Evolutionary conservation across 2,329 filamentous ascomycete species (phyloP).

Genomic region (Dactylonectria macrodidyma): DNA sequence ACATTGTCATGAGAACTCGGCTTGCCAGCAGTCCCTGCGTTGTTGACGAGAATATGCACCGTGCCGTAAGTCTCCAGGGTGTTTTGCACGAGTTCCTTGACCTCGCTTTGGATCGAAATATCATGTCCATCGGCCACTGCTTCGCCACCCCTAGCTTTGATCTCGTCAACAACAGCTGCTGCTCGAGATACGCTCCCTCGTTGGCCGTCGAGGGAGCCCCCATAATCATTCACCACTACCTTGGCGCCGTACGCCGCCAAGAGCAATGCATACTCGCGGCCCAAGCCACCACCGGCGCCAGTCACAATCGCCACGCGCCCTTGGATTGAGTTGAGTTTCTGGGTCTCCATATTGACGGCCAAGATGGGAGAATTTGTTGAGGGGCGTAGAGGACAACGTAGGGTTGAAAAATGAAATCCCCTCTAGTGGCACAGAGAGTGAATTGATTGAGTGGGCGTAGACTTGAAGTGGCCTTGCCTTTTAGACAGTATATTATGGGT

Average conservation of each 20-base stretch:
- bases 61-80: slow-evolving; percentile 6
- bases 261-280: slow-evolving; percentile 41
- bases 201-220: slow-evolving; percentile 23
- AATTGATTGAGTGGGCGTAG: neutral
- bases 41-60: slow-evolving; percentile 31
- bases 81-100: slow-evolving; percentile 25
- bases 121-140: slow-evolving; percentile 37
- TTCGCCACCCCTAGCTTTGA: slow-evolving; percentile 29
- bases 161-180: slow-evolving; percentile 37
- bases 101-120: slow-evolving; percentile 29
- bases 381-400: neutral
- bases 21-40: slow-evolving; percentile 29
- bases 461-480: too few species aligned
- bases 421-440: neutral
- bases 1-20: slow-evolving; percentile 26
- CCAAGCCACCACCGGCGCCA: slow-evolving; percentile 43
- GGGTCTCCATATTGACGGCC: neutral
- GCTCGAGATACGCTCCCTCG: slow-evolving; percentile 28
- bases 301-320: slow-evolving; percentile 18
- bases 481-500: too few species aligned
- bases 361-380: neutral
- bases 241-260: slow-evolving; percentile 35
- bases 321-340: slow-evolving; percentile 15
- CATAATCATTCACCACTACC: slow-evolving; percentile 39
- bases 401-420: too few species aligned